Percentiles rank a stretch among this genome's conserved stretches.
Evolutionary conservation across 2,329 filamentous ascomycete species (phyloP).

Genomic region (Colletotrichum cordylinicola): DNA sequence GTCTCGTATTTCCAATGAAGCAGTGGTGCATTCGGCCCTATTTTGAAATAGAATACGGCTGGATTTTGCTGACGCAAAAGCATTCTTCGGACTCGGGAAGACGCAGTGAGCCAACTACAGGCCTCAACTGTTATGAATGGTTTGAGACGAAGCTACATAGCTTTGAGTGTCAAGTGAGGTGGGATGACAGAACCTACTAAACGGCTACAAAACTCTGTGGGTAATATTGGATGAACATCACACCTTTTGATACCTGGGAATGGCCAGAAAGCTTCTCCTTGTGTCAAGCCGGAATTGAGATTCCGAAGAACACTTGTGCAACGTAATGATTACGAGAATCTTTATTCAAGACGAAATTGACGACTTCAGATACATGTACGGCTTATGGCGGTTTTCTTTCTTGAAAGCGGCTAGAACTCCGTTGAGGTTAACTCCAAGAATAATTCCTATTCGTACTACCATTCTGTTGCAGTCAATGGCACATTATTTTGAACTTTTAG

Average conservation of each 20-base stretch:
- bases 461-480: not conserved
- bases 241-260: not conserved
- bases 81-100: not conserved
- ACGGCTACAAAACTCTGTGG: not conserved
- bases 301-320: not conserved
- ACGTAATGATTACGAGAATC: not conserved
- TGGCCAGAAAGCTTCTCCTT: not conserved
- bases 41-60: not conserved
- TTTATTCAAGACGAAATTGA: not conserved
- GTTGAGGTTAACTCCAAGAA: not conserved
- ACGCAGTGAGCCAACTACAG: not conserved
- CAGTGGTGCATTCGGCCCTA: not conserved
- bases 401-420: not conserved
- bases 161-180: not conserved
- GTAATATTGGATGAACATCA: not conserved
- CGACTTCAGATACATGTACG: not conserved
- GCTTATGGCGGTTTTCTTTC: not conserved
- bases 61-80: not conserved
- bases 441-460: not conserved
- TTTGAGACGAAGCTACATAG: not conserved
- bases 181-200: not conserved
- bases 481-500: not conserved
- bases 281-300: not conserved
- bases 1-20: not conserved
- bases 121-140: not conserved